phyloP scores from a whole-genome alignment of 768 basidiomycete species.

The Paxillus involutus region DNA sequence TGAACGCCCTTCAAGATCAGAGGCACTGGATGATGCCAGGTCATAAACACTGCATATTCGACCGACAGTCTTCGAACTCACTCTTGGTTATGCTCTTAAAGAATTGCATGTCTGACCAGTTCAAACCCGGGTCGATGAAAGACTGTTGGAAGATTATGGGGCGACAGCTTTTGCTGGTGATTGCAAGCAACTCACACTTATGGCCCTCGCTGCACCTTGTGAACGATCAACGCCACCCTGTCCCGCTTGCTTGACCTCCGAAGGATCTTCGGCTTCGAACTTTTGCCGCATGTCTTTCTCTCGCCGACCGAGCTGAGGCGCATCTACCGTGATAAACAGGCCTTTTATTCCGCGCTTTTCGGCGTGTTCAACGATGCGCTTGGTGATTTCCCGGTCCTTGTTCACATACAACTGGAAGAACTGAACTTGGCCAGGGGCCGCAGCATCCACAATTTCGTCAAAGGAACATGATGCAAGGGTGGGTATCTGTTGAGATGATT shows the following conservation, averaged over 20 bases:
- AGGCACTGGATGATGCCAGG: slow-evolving; percentile 59
- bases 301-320: slow-evolving; percentile 90
- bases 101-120: slow-evolving; percentile 69
- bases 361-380: slow-evolving; percentile 86
- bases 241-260: slow-evolving; percentile 43
- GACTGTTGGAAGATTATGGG: slow-evolving; percentile 44
- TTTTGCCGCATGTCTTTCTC: slow-evolving; percentile 98
- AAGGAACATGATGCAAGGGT: slow-evolving; percentile 95
- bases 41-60: slow-evolving; percentile 2
- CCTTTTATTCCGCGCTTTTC: slow-evolving; percentile 89
- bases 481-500: slow-evolving; percentile 63
- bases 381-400: slow-evolving; percentile 82
- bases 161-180: background rate
- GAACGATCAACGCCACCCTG: slow-evolving; percentile 67
- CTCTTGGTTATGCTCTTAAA: slow-evolving; percentile 79
- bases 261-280: slow-evolving; percentile 71
- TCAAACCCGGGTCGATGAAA: slow-evolving; percentile 91
- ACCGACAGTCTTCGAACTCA: slow-evolving; percentile 15
- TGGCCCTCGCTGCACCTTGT: slow-evolving; percentile 92
- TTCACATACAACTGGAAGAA: slow-evolving; percentile 93
- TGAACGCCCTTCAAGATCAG: slow-evolving; percentile 90
- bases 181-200: slow-evolving; percentile 58
- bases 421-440: slow-evolving; percentile 74
- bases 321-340: slow-evolving; percentile 96
- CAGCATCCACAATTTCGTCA: slow-evolving; percentile 91